phyloP scores from a whole-genome alignment of 345 rosid genomes.

The Euclidium syriacum region DNA sequence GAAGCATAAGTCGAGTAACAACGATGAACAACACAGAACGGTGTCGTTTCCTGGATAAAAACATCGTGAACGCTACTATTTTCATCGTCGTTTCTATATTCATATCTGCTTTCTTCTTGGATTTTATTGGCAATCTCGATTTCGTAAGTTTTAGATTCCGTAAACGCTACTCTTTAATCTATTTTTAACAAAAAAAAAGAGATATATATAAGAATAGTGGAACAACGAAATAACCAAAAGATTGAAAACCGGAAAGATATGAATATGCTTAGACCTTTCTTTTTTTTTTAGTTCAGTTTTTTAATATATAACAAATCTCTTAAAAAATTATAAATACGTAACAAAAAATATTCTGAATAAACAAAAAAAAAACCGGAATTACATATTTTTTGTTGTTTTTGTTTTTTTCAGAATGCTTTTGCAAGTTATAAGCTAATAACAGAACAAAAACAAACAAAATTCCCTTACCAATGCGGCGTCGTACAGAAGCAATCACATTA shows the following conservation, averaged over 20 bases:
- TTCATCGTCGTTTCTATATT: conserved; percentile 11
- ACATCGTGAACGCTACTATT: neutral
- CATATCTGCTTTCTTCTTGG: conserved; percentile 3
- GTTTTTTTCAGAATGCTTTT: conserved; percentile 4
- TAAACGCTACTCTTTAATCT: no score
- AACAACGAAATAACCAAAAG: no score
- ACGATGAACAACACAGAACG: neutral
- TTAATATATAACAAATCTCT: no score
- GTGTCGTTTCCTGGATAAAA: neutral
- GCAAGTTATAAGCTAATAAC: neutral
- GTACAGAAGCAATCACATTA: conserved; percentile 9
- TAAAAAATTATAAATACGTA: no score
- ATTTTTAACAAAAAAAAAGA: no score
- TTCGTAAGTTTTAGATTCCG: conserved; percentile 1
- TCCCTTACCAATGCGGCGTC: conserved; percentile 17
- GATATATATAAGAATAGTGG: no score
- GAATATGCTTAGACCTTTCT: no score
- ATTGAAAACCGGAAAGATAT: no score
- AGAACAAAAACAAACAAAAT: neutral
- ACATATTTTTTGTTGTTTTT: no score
- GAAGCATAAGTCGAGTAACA: neutral
- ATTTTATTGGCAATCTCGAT: neutral
- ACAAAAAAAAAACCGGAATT: no score
- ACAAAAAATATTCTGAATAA: no score
- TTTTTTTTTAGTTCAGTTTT: no score